Conservation (phyloP, 257 asterid species). For the Forsythia viridissima region DNA sequence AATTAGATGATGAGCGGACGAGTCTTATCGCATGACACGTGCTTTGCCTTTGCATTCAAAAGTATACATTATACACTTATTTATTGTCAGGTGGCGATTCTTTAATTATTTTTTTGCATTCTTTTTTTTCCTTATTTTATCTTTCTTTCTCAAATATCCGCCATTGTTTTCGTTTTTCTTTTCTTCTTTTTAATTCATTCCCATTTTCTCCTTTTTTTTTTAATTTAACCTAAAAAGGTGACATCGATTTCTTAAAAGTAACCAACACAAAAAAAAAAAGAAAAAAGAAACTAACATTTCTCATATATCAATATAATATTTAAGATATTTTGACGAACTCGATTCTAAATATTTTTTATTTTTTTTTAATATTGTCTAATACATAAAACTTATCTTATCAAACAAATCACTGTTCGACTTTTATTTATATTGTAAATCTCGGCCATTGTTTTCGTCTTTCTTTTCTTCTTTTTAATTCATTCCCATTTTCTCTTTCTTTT, state of each 20-base stretch:
- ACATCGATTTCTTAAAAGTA: neutral
- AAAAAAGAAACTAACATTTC: too few species aligned
- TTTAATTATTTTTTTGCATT: neutral
- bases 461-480: neutral
- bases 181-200: neutral
- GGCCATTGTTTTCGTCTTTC: too few species aligned
- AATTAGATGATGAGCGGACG: neutral
- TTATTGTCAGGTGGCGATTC: constrained; percentile 2
- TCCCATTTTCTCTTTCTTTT: neutral
- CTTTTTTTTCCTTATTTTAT: neutral
- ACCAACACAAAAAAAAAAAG: neutral
- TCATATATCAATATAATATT: neutral
- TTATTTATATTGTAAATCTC: too few species aligned
- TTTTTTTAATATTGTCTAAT: neutral
- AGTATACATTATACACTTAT: neutral
- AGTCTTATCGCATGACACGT: neutral
- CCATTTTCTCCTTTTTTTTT: neutral
- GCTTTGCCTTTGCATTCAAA: neutral
- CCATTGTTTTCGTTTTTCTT: too few species aligned
- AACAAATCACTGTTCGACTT: too few species aligned
- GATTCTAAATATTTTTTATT: neutral
- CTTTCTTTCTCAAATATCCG: too few species aligned
- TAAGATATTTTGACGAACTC: neutral
- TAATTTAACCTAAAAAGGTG: neutral
- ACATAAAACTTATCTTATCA: neutral